Evolutionary conservation across 345 rosid species (phyloP), one percentile per base, ranked within the genome.

Genomic region (Dimocarpus longan): DNA sequence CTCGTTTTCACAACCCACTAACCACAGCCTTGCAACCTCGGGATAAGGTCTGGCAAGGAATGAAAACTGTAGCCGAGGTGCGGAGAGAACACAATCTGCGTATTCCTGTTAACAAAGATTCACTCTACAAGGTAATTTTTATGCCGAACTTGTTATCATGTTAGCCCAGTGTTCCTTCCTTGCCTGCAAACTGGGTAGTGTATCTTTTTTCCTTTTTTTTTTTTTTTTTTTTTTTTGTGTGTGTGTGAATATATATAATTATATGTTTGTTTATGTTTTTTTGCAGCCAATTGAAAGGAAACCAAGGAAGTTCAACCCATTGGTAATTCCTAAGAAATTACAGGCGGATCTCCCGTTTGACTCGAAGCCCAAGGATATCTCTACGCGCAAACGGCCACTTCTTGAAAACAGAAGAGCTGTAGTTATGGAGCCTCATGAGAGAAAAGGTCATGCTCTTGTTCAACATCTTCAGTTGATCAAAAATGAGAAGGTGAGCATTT

Each of bases 11-110:
- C 83, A 94, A 94, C 76, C 97, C 98, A 37, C 76, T 91, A 84
- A 96, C 97, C 32, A 92, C 97, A 50, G 91, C 97, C 5, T 90
- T 96, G 89, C 98, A 91, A 77, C 94, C 99, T 73, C 98, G 89
- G 40, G 85, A 88, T 63, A 76, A 85, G 85, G 86, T 84, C 37
- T 95, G 98, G 98, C 87, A 83, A 82, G 98, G 99, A 66, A 95
- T 95, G 99, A 95, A 91, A 90, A 90, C 98, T 24, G 76, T 95
- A 19, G 88, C 94, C 2, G 89, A 95, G 82, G 89, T 93, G 84
- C 90, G 95, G 81, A 92, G 90, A 70, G 97, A 95, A 73, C 78
- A 87, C 24, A 84, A 86, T 82, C 80, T 93, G 79, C 85, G 95
- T 32, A 50, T 91, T 83, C 97, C 97, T 22, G 89, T 91, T 66